Evolutionary conservation across 805 yeast species (phyloP), one percentile per base, ranked within the genome.

Genomic region (Lipomyces kockii): DNA sequence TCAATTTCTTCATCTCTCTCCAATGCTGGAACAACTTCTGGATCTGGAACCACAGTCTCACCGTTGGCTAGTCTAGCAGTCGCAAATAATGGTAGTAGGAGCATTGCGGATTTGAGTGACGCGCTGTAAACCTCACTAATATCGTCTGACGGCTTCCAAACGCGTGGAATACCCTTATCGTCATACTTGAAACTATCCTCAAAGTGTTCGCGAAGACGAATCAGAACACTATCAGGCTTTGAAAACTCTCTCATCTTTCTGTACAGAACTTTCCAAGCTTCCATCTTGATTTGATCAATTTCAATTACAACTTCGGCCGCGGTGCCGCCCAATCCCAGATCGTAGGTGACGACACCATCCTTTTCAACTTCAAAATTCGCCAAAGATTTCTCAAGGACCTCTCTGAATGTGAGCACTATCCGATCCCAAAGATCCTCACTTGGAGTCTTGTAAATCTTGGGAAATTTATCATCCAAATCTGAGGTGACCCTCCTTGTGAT

Each of bases 181-280:
- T 92, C 97, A 76, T 90, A 95, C 73, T 94, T 83, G 80, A 95
- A 94, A 55, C 79, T 81, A 65, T 87, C 91, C 73, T 94, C 98
- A 79, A 95, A 94, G 66, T 86, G 81, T 67, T 91, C 96, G 75
- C 91, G 87, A 75, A 94, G 78, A 32, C 91, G 83, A 62, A 83
- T 80, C 1, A 89, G 81, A 7, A 90, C 85, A 25, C 84, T 86
- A 62, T 90, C 97, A 67, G 86, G 89, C 35, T 86, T 83, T 60
- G 90, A 78, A 71, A 85, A 83, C 64, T 89, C 89, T 72, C 84
- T 88, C 57, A 89, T 81, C 32, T 85, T 81, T 9, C 81, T 83
- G 67, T 86, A 83, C 68, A 92, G 85, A 32, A 81, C 79, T 37
- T 79, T 76, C 98, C 98, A 94, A 2, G 91, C 84, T 43, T 80